Evolutionary conservation across 192 early-diverging fungal species (phyloP), one percentile per base, ranked within the genome.

Genomic region (Coemansia sp.): DNA sequence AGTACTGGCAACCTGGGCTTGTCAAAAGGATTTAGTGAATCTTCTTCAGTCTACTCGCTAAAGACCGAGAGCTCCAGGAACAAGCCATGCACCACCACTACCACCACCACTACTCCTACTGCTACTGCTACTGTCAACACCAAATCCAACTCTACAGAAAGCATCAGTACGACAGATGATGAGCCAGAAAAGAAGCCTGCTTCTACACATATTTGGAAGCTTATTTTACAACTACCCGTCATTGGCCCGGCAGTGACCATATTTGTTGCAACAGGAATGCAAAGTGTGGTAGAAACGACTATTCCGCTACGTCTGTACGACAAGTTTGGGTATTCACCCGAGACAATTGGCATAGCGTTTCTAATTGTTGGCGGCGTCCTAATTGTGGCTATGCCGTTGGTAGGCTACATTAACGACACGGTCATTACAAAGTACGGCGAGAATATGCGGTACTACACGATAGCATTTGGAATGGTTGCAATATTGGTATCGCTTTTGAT

Each of bases 251-350:
- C 71, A 1, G 74, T 77, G 8, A 63, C 79, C 0, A 77, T 82
- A 60, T 82, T 82, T 55, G 79, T 82, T 5, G 71, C 68, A 39
- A 77, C 79, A 2, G 79, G 79, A 4, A 66, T 82, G 74, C 79
- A 82, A 18, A 71, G 74, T 47, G 79, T 82, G 5, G 65, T 82
- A 6, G 79, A 82, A 46, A 82, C 74, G 0, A 66, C 76, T 10
- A 60, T 82, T 26, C 79, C 79, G 2, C 54, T 82, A 42, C 79
- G 79, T 2, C 54, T 82, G 49, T 76, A 60, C 46, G 79, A 82
- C 59, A 65, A 49, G 42, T 82, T 82, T 68, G 66, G 71, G 4
- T 68, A 71, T 46, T 82, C 79, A 49, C 79, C 79, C 5, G 65
- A 59, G 15, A 67, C 61, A 16, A 82, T 82, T 15, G 71, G 74